Conservation (phyloP, 306 rosid species). For the Boehmeria nivea region DNA sequence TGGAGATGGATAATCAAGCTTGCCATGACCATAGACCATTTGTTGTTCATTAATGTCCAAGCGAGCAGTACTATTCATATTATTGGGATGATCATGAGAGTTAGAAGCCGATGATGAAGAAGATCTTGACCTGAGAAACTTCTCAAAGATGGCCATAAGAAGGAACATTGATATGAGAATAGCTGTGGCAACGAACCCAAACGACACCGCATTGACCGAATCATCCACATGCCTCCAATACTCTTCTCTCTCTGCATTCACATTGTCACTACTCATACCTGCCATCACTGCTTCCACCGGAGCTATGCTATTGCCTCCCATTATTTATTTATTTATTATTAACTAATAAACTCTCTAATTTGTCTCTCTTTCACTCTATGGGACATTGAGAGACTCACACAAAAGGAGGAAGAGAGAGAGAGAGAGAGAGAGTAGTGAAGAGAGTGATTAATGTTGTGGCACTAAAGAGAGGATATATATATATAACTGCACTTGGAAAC, state of each 20-base stretch:
- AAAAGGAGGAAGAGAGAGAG: not conserved
- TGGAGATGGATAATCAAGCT: constrained; percentile 38
- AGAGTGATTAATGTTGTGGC: no score
- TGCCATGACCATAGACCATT: constrained; percentile 21
- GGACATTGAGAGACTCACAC: no score
- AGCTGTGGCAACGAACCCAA: constrained; percentile 73
- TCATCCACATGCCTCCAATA: constrained; percentile 48
- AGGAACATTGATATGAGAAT: constrained; percentile 73
- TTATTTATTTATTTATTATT: constrained; percentile 15
- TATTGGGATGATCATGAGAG: constrained; percentile 13
- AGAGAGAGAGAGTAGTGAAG: not conserved
- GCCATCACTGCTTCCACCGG: constrained; percentile 31
- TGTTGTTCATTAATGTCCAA: constrained; percentile 47
- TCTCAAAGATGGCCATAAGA: constrained; percentile 69
- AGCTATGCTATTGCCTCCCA: constrained; percentile 29
- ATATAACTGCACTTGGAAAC: no score
- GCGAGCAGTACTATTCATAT: not conserved
- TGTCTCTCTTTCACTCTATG: not conserved
- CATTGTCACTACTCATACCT: constrained; percentile 20
- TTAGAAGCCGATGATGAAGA: constrained; percentile 14
- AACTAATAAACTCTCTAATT: constrained; percentile 5
- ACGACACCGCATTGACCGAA: constrained; percentile 56
- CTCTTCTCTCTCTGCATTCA: constrained; percentile 37
- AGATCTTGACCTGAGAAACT: constrained; percentile 50
- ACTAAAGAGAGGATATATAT: no score